Base-by-base conservation (phyloP, 2,329 filamentous ascomycete species). In the Fusarium incarnatum region DNA sequence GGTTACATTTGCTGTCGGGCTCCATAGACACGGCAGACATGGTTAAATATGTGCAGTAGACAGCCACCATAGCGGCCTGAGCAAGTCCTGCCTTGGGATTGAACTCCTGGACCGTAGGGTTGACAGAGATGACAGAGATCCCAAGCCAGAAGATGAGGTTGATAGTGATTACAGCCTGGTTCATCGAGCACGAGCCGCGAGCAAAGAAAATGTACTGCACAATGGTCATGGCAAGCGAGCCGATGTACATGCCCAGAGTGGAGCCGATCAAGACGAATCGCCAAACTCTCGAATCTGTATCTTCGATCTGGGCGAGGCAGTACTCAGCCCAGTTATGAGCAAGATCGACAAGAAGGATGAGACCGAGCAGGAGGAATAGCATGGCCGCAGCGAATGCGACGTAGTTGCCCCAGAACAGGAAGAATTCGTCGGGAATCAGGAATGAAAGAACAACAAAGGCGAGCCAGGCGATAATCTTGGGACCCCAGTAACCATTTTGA, bases 11-110 rank as follows among this genome's bases (percentile, higher is more conserved):
- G 83, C 98, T 83, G 79, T 98, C 95, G 1, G 96, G 96, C 76
- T 99, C 95, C 96, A 99, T 98, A 58, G 94, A 97, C 2, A 99
- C 96, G 27, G 96, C 96, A 4, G 94, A 98, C 90, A 99, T 94
- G 72, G 96, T 99, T 58, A 99, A 88, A 78, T 99, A 99, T 45
- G 96, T 98, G 88, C 96, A 99, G 85, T 99, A 99, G 62, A 97
- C 89, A 20, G 94, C 94, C 46, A 99, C 96, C 88, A 98, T 98
- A 67, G 96, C 95, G 44, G 94, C 94, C 79, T 99, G 96, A n/a
- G 96, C 96, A 63, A 99, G 87, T 50, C 96, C 96, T 44, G 96
- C 96, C 78, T 95, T 94, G 49, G 94, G 90, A 80, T 99, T 99
- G 79, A 91, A 91, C 76, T 94, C 94, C 80, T 99, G 96, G 16